Conservation (phyloP, 2,329 filamentous ascomycete species). For the Xylariaceae sp. region DNA sequence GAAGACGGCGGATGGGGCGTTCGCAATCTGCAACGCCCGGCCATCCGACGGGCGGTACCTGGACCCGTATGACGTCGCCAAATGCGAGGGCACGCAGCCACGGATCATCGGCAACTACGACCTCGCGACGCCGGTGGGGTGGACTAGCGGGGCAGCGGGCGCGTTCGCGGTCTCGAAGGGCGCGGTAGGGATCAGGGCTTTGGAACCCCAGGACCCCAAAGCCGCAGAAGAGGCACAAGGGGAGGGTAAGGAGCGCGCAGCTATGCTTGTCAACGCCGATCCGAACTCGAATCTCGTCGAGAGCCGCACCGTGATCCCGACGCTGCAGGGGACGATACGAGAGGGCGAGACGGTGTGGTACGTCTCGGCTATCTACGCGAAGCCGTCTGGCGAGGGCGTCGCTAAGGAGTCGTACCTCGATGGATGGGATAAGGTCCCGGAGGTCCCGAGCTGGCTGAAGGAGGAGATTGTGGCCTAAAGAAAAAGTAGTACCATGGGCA, state of each 20-base stretch:
- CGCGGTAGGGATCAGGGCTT: slow-evolving; percentile 63
- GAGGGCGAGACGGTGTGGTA: slow-evolving; percentile 69
- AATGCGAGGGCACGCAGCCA: slow-evolving; percentile 58
- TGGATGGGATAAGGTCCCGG: slow-evolving; percentile 66
- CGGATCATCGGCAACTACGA: slow-evolving; percentile 68
- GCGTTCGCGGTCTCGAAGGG: slow-evolving; percentile 64
- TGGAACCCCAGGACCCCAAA: slow-evolving; percentile 46
- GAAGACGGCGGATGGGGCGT: slow-evolving; percentile 76
- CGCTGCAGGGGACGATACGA: slow-evolving; percentile 67
- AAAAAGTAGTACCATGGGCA: background rate
- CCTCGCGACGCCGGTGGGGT: slow-evolving; percentile 59
- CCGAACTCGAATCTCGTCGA: slow-evolving; percentile 81
- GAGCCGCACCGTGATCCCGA: slow-evolving; percentile 74
- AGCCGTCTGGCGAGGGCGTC: slow-evolving; percentile 63
- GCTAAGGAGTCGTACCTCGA: slow-evolving; percentile 60
- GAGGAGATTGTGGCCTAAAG: slow-evolving; percentile 52
- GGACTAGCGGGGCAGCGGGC: slow-evolving; percentile 56
- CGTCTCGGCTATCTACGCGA: slow-evolving; percentile 73
- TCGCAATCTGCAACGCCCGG: slow-evolving; percentile 69
- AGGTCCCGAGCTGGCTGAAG: slow-evolving; percentile 66
- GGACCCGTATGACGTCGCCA: slow-evolving; percentile 54
- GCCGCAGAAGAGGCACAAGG: slow-evolving; percentile 11
- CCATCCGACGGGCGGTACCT: slow-evolving; percentile 57
- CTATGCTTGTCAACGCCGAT: slow-evolving; percentile 75
- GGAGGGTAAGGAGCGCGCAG: slow-evolving; percentile 56